Base-by-base conservation (phyloP, 768 basidiomycete genomes). In the Inosperma sp. region DNA sequence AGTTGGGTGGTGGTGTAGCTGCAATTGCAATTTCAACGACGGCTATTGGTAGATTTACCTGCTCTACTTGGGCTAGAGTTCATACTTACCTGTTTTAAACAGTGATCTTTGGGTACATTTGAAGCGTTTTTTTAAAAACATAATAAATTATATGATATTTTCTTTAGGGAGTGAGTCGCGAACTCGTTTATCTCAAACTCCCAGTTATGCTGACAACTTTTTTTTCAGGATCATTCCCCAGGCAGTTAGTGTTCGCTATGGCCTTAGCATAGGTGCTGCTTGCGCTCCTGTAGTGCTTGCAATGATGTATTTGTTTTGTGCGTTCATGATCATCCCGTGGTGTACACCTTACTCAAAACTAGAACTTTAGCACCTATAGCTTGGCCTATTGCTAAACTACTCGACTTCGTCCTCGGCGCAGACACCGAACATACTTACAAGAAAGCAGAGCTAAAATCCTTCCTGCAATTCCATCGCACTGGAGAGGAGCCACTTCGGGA, bases 361-460 rank as follows among this genome's bases (percentile, higher is more conserved):
- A 21, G 13, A 19, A 39, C 13, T n/a, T 14, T 6, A 84, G 82
- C 85, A 6, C 91, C 91, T 3, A 73, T 94, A 47, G 90, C 92
- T 0, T 93, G 76, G 64, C 88, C 88, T 3, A 84, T 84, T 49
- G 86, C 87, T 9, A 84, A 84, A 58, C 68, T 97, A 1, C 82
- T 99, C n/a, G 95, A 97, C 64, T 71, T 66, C 42, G 79, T 86
- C 5, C 80, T 97, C 1, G 95, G 95, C 19, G 74, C 73, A 4
- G 76, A 84, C 57, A 87, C 88, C 54, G 73, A 72, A 0, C 74
- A 80, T 34, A 87, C 85, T 0, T 91, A 91, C 72, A 90, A 89
- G 59, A 91, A 91, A 64, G 86, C 86, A 0, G 83, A 86, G 53
- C 75, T 87, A 29, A 85, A 84, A 56, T 83, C 83, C 0, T 90